A percentile compares a stretch with the other conserved stretches of the same genome.
Evolutionary conservation across 768 basidiomycete species (phyloP).

Genomic region (Russula vinacea): DNA sequence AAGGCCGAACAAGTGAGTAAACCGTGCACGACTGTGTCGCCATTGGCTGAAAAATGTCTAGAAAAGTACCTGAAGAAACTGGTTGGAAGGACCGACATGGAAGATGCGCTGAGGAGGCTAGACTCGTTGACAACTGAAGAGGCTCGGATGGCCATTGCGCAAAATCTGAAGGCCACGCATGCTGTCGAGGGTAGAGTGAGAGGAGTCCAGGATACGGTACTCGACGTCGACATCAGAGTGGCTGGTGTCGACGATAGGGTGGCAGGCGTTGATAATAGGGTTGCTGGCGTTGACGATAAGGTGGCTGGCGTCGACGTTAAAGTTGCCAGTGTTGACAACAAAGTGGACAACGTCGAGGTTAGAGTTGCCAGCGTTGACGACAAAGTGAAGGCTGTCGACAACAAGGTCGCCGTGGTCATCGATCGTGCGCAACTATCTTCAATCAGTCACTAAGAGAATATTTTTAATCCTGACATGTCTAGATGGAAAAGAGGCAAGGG

Average conservation of each 20-base stretch:
- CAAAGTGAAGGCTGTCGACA: not conserved
- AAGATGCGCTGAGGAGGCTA: not conserved
- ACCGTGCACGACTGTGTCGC: not conserved
- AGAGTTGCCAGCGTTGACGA: not conserved
- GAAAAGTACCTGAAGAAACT: conserved; percentile 6
- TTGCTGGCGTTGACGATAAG: not conserved
- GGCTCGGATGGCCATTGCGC: not conserved
- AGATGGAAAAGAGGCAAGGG: not conserved
- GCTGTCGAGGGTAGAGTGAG: not conserved
- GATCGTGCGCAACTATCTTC: not conserved
- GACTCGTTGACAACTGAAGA: conserved; percentile 9
- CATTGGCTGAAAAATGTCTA: not conserved
- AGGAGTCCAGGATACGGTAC: not conserved
- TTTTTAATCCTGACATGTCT: not conserved
- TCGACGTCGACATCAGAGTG: not conserved
- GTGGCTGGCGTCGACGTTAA: not conserved
- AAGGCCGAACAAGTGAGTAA: not conserved
- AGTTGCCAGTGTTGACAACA: not conserved
- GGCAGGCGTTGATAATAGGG: not conserved
- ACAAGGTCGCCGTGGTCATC: not conserved
- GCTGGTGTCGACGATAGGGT: not conserved
- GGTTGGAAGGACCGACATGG: not conserved
- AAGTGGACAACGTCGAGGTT: not conserved
- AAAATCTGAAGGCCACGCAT: not conserved
- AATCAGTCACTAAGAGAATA: not conserved